Conservation (phyloP, 2,329 filamentous ascomycete species). For the Dactylellina leptospora region DNA sequence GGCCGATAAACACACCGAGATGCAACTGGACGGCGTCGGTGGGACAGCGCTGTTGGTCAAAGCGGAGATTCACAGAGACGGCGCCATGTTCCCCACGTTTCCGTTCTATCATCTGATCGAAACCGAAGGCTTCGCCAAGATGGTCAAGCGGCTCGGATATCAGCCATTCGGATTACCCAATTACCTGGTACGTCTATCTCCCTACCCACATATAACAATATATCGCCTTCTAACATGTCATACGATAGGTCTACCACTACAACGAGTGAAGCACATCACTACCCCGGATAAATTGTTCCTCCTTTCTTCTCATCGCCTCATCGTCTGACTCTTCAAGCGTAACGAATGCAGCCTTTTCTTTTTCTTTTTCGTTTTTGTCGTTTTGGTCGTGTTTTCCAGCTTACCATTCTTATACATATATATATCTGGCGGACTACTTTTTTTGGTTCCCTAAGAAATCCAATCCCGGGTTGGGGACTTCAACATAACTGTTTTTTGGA, state of each 20-base stretch:
- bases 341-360: constrained; percentile 4
- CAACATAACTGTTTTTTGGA: not conserved
- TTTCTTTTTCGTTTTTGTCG: not conserved
- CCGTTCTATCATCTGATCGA: constrained; percentile 96
- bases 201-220: not conserved
- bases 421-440: not conserved
- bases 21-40: constrained; percentile 89
- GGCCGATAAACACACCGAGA: constrained; percentile 69
- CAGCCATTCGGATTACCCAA: constrained; percentile 88
- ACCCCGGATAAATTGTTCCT: not conserved
- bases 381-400: not conserved
- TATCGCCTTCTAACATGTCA: constrained; percentile 27
- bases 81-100: constrained; percentile 98
- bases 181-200: constrained; percentile 77
- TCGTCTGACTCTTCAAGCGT: not conserved
- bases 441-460: not conserved
- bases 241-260: constrained; percentile 80
- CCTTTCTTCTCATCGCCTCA: not conserved
- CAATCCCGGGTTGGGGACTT: not conserved
- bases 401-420: constrained; percentile 12
- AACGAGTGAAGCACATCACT: constrained; percentile 72
- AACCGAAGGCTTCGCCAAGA: constrained; percentile 97
- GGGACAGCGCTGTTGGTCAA: constrained; percentile 93
- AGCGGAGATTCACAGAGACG: constrained; percentile 94
- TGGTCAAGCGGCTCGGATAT: constrained; percentile 90